A percentile compares a stretch with the other conserved stretches of the same genome.
Evolutionary conservation across 2,329 filamentous ascomycete species (phyloP).

Genomic region (Pseudogymnoascus sp.): DNA sequence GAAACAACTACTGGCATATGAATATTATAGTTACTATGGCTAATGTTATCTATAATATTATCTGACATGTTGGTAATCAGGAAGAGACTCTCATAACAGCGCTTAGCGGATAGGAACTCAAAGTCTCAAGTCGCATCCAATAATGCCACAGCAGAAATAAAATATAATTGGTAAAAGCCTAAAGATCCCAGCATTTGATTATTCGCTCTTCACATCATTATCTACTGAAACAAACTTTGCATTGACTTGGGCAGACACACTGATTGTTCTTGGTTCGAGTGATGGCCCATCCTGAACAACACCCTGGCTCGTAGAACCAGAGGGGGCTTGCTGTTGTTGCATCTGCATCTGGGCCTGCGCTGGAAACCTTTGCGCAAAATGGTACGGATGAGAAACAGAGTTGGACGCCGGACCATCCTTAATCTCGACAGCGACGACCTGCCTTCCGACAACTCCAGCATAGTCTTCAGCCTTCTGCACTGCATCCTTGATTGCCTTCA

Average conservation of each 20-base stretch:
- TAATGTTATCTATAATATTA: too few relatives aligned
- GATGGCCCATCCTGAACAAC: slow-evolving; percentile 11
- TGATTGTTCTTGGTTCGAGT: slow-evolving; percentile 18
- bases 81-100: too few relatives aligned
- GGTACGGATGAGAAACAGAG: background rate
- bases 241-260: slow-evolving; percentile 17
- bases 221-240: slow-evolving; percentile 15
- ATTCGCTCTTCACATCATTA: background rate
- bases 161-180: background rate
- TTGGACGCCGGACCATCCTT: slow-evolving; percentile 14
- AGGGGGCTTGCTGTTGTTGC: background rate
- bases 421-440: slow-evolving; percentile 18
- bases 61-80: too few relatives aligned
- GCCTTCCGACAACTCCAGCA: slow-evolving; percentile 16
- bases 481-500: slow-evolving; percentile 19
- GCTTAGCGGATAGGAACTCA: too few relatives aligned
- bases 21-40: too few relatives aligned
- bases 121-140: too few relatives aligned
- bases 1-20: too few relatives aligned
- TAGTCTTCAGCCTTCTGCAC: slow-evolving; percentile 21
- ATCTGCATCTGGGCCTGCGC: background rate
- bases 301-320: background rate
- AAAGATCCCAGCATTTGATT: background rate
- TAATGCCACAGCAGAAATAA: background rate
- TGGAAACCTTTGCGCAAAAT: background rate